These are phyloP conservation scores for Papiliotrema laurentii DNA, from an alignment of 1,284 basidiomycete genomes.

Conservation along the genomic window DNA sequence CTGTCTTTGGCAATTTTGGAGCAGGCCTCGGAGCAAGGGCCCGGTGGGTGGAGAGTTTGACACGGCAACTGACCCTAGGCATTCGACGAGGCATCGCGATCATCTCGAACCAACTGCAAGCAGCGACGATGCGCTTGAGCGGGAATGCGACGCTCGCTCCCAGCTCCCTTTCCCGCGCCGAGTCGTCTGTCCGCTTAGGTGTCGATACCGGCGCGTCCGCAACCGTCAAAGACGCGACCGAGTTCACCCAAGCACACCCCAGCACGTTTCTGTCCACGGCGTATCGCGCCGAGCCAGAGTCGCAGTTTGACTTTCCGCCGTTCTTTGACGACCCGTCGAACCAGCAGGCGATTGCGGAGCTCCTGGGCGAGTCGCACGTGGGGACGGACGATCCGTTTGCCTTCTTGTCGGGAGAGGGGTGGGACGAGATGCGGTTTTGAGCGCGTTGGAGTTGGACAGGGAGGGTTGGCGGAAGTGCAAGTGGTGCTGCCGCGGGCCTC, in stretches of 20 bases:
- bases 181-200: background rate
- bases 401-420: conserved; percentile 8
- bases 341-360: conserved; percentile 1
- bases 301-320: conserved; percentile 16
- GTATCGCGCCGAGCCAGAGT: background rate
- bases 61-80: conserved; percentile 1
- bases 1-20: conserved; percentile 18
- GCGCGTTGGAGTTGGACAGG: too few species aligned
- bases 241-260: background rate
- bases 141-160: background rate
- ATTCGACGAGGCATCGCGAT: conserved; percentile 16
- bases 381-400: conserved; percentile 24
- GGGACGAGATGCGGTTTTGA: background rate
- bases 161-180: background rate
- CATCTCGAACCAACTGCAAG: conserved; percentile 17
- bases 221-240: background rate
- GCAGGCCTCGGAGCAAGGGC: conserved; percentile 16
- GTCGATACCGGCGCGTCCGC: background rate
- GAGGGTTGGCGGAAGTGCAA: too few species aligned
- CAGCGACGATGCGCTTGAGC: conserved; percentile 6
- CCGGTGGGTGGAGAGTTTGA: background rate
- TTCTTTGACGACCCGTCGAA: conserved; percentile 11
- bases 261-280: background rate
- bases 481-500: too few species aligned
- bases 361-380: conserved; percentile 17